Base-by-base conservation (phyloP, 2,329 filamentous ascomycete species). In the Alternaria tenuissima region DNA sequence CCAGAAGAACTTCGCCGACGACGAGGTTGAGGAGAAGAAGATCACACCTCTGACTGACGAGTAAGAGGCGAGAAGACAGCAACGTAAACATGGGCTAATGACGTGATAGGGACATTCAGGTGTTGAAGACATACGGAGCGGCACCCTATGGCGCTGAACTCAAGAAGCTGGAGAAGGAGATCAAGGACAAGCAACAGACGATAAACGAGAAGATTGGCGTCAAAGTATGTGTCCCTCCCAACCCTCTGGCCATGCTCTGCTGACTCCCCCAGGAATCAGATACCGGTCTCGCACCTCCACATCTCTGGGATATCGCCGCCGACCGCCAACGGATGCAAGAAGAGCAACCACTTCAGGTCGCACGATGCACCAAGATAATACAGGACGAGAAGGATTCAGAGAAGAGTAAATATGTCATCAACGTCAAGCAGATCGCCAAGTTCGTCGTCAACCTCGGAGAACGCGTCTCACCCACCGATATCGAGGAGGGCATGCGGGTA, bases 401-500 rank as follows among this genome's bases (percentile, higher is more conserved):
- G 65, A 99, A 99, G 88, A 96, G 91, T 88, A 99, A 98, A 89
- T 99, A 99, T 84, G 94, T 99, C 75, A 99, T 99, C 87, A 99
- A 99, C 82, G 94, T 99, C 72, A 99, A 99, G 86, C 95, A 99
- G 81, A 99, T 99, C 75, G 95, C 95, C 76, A 99, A 99, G 83
- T 99, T 99, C 75, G 95, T 99, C 52, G 95, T 99, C 68, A 95
- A 97, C 81, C 88, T 99, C 53, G 95, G 95, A 72, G 95, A 99
- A 78, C 91, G 95, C 66, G 95, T 99, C 71, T 96, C 92, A 76
- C 95, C 95, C 51, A 98, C 95, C 70, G 95, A 99, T 88, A 99
- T 99, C 74, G 95, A 99, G 78, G 95, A 99, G 81, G 95, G 95
- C 67, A 99, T 99, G 95, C 89, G 95, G 70, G 95, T 99, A 63